Evolutionary conservation across 169 alveolate species (phyloP), one percentile per base, ranked within the genome.

Genomic region (Plasmodium sp.): DNA sequence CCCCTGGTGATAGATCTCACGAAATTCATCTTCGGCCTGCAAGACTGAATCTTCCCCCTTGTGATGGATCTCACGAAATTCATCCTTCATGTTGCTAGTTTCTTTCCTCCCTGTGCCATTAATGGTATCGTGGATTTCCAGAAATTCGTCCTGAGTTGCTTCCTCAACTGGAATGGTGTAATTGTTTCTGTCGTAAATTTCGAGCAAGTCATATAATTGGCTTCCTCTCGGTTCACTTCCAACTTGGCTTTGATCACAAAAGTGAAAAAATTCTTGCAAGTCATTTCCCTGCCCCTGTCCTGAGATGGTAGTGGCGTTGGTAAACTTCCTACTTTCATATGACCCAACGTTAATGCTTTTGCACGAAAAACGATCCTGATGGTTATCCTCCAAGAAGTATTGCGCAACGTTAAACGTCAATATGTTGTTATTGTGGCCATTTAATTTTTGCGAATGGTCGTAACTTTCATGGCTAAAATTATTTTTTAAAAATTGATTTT

Each of bases 211-310:
- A 81, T 80, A 80, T 33, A 88, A 39, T 88, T 51, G 67, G 34
- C 33, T 33, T 33, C 27, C 86, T 79, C 39, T 79, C 9, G 12
- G 79, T 79, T 58, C 54, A 56, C 81, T 62, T 5, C 9, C 81
- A 88, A 58, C 36, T 88, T 41, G 45, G 33, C 51, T 73, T 51
- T 88, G 67, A 88, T 88, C 88, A 88, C 72, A 88, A 41, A 79
- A 62, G 72, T 88, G 90, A 10, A 81, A 88, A 41, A 88, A 79
- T 58, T 88, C 90, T n/a, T 41, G 33, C 12, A 88, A 73, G 27
- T 39, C 75, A 39, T 58, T 81, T 58, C 48, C 39, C 62, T 81
- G 56, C 3, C 45, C 83, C 34, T 88, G 77, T 62, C 77, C 39
- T 62, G 36, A 5, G 36, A 18, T 18, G 39, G 77, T 62, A 62